Evolutionary conservation across 805 yeast genomes (phyloP).

Genomic region (Saccharomycopsis sp.): DNA sequence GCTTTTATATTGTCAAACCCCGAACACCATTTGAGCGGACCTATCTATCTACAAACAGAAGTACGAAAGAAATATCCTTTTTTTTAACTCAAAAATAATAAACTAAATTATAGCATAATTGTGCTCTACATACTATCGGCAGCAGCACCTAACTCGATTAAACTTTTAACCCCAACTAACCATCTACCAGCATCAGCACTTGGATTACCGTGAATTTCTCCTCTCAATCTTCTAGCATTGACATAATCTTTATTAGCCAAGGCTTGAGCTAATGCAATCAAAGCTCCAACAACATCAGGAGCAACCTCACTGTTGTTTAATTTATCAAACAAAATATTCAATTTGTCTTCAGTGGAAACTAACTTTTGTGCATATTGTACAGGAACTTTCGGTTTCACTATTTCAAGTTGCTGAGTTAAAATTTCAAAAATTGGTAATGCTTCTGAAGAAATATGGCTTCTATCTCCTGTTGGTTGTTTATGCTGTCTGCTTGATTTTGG

Average conservation of each 20-base stretch:
- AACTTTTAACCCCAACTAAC: constrained; percentile 86
- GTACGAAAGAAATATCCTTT: too few relatives aligned
- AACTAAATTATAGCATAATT: background rate
- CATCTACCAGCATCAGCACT: constrained; percentile 67
- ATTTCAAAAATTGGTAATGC: constrained; percentile 52
- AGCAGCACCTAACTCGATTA: constrained; percentile 67
- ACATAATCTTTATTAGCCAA: constrained; percentile 49
- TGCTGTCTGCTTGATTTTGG: constrained; percentile 23
- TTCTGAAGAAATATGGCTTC: constrained; percentile 56
- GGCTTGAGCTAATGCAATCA: constrained; percentile 44
- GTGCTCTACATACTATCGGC: constrained; percentile 19
- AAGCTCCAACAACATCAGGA: constrained; percentile 44
- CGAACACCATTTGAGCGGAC: too few relatives aligned
- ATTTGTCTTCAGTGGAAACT: constrained; percentile 74
- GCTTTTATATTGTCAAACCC: too few relatives aligned
- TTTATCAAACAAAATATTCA: constrained; percentile 68
- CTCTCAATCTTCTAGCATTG: constrained; percentile 49
- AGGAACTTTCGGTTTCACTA: constrained; percentile 69
- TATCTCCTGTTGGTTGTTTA: constrained; percentile 55
- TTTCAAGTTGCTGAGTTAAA: constrained; percentile 47
- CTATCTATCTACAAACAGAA: too few relatives aligned
- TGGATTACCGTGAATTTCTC: constrained; percentile 54
- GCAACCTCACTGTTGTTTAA: constrained; percentile 68
- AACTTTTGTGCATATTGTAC: constrained; percentile 66
- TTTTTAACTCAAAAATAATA: too few relatives aligned